Evolutionary conservation across 108 stramenopile species (phyloP), one percentile per base, ranked within the genome.

Genomic region (Conticribra weissflogii): DNA sequence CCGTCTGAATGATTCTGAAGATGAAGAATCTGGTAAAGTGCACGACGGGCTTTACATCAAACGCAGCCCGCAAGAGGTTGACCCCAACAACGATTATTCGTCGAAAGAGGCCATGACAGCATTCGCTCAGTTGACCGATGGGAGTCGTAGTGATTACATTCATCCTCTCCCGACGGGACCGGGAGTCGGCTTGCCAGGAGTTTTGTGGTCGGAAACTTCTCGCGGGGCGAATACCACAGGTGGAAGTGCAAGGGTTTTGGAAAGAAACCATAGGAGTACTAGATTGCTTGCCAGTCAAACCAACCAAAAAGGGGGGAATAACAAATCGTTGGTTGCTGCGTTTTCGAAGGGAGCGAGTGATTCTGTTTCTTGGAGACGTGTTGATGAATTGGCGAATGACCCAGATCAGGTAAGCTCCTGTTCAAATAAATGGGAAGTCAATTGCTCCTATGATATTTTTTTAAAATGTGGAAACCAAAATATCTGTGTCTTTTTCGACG

Each of bases 111-210:
- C 45, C 2, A 29, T 29, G 15, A 36, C 44, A 18, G 53, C 66
- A 3, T 67, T 55, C 27, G 21, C 4, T 2, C 33, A 41, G 47
- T 57, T 74, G 61, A 63, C 61, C 16, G 63, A 81, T 61, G 24
- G 58, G 3, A 36, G 49, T 15, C 63, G 50, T 15, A 30, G 3
- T 22, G 79, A 72, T 15, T 59, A 71, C 52, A 19, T 69, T n/a
- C 50, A 69, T 23, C 31, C 68, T 31, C 16, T 18, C 5, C 60
- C 73, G 24, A 41, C 53, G 7, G 46, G 32, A 34, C 79, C 78
- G 19, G 84, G 84, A 12, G 68, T 58, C 0, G 84, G 71, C 45
- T 59, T 85, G 32, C 68, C 78, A 19, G 84, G 84, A 25, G 32
- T 49, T 8, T 55, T 82, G 12, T 85, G 84, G 84, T 33, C 78